phyloP scores from a whole-genome alignment of 495 filamentous ascomycete genomes.

The Achaetomiella virescens region DNA sequence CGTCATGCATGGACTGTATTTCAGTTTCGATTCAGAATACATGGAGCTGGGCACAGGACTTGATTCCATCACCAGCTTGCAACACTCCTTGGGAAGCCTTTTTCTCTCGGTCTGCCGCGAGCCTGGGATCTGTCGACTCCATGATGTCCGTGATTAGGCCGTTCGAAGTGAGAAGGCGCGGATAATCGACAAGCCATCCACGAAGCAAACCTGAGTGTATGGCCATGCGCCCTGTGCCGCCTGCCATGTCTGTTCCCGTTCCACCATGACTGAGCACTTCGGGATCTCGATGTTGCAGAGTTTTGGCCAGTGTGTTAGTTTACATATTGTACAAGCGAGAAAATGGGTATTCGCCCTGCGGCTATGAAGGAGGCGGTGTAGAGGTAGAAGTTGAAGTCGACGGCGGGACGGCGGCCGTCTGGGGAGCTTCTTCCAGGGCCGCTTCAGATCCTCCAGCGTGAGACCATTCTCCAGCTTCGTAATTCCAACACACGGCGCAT shows the following conservation, averaged over 20 bases:
- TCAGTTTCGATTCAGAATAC: no score
- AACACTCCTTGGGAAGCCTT: no score
- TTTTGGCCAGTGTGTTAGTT: constrained; percentile 7
- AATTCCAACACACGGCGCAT: constrained; percentile 81
- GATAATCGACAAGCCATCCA: no score
- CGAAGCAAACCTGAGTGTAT: no score
- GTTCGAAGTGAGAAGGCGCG: no score
- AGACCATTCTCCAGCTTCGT: constrained; percentile 78
- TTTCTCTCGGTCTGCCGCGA: no score
- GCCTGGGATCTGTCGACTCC: no score
- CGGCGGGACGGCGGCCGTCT: constrained; percentile 10
- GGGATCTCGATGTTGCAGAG: neutral
- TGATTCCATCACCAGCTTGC: no score
- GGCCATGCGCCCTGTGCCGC: no score
- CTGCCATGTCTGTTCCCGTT: neutral
- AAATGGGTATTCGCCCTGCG: neutral
- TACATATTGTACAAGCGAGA: constrained; percentile 18
- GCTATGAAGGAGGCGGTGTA: constrained; percentile 23
- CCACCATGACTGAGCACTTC: neutral
- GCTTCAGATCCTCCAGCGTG: constrained; percentile 72
- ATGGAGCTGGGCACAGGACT: no score
- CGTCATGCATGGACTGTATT: no score
- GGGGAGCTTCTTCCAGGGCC: constrained; percentile 62
- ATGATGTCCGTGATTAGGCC: no score
- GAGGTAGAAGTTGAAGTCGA: constrained; percentile 9